phyloP scores from a whole-genome alignment of 2,329 filamentous ascomycete species.

The Ceratocystis ficicola region DNA sequence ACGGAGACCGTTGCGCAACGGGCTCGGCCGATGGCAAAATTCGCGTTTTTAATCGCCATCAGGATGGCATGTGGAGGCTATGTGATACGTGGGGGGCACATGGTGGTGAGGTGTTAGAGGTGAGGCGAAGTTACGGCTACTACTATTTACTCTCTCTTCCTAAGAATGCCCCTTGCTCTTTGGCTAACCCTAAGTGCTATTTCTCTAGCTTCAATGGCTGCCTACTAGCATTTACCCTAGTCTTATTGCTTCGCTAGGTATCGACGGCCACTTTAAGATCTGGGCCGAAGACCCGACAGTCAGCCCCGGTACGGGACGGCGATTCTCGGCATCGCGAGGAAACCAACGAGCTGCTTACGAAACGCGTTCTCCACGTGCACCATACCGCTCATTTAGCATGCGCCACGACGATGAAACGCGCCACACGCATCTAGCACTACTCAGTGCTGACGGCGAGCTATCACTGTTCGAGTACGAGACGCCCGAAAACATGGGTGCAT shows the following conservation, averaged over 20 bases:
- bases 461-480: conserved; percentile 75
- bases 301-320: conserved; percentile 50
- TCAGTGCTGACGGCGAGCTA: conserved; percentile 70
- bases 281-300: conserved; percentile 87
- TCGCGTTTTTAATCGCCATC: conserved; percentile 77
- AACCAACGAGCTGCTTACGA: conserved; percentile 40
- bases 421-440: conserved; percentile 74
- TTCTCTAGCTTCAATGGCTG: conserved; percentile 72
- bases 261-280: conserved; percentile 75
- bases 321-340: conserved; percentile 54
- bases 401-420: conserved; percentile 66
- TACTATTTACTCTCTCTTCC: not conserved
- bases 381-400: conserved; percentile 74
- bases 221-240: conserved; percentile 77
- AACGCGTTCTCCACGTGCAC: conserved; percentile 43
- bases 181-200: conserved; percentile 1
- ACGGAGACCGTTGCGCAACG: conserved; percentile 82
- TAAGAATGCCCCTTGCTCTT: not conserved
- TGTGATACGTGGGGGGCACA: conserved; percentile 86
- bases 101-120: conserved; percentile 79
- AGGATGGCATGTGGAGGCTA: conserved; percentile 63
- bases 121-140: conserved; percentile 31
- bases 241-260: conserved; percentile 74
- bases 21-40: conserved; percentile 87
- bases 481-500: conserved; percentile 70